Percentiles rank a stretch among this genome's conserved stretches.
These are phyloP conservation scores for Monarda citriodora DNA, from an alignment of 305 asterid species.

Conservation along the genomic window DNA sequence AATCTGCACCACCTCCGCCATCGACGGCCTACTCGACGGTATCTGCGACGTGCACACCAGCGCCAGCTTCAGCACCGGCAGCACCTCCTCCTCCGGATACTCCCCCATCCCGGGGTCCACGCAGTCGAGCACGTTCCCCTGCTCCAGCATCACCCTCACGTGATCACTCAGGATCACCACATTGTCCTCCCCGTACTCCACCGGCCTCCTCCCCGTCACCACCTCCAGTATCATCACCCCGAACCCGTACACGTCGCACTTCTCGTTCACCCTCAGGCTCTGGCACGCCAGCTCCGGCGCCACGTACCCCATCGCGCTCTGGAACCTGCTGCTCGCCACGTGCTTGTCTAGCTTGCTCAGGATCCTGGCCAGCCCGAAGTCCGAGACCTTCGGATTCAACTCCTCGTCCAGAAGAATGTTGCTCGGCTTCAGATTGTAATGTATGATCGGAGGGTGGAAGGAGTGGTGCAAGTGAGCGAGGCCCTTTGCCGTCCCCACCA, in stretches of 20 bases:
- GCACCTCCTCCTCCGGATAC: conserved; percentile 81
- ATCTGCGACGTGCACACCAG: conserved; percentile 95
- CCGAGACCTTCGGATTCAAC: conserved; percentile 67
- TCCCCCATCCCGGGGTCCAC: conserved; percentile 69
- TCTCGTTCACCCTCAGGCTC: conserved; percentile 89
- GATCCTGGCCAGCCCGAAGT: conserved; percentile 77
- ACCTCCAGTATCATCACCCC: conserved; percentile 91
- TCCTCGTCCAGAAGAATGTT: conserved; percentile 79
- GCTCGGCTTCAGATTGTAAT: conserved; percentile 85
- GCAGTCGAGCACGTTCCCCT: conserved; percentile 78
- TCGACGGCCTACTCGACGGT: conserved; percentile 97
- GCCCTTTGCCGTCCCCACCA: conserved; percentile 87
- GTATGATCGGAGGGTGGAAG: conserved; percentile 77
- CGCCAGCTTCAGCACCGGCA: conserved; percentile 85
- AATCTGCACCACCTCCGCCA: conserved; percentile 97
- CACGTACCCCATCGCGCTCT: conserved; percentile 79
- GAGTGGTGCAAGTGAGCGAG: conserved; percentile 89
- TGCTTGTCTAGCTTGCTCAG: conserved; percentile 65
- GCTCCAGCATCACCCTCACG: conserved; percentile 75
- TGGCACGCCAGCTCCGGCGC: conserved; percentile 95
- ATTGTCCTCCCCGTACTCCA: conserved; percentile 85
- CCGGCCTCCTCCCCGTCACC: conserved; percentile 77
- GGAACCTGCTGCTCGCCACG: conserved; percentile 57
- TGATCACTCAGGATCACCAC: conserved; percentile 83
- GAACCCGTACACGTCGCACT: conserved; percentile 88